Base-by-base conservation (phyloP, 148 eudicot species). In the Heliamphora exappendiculata region DNA sequence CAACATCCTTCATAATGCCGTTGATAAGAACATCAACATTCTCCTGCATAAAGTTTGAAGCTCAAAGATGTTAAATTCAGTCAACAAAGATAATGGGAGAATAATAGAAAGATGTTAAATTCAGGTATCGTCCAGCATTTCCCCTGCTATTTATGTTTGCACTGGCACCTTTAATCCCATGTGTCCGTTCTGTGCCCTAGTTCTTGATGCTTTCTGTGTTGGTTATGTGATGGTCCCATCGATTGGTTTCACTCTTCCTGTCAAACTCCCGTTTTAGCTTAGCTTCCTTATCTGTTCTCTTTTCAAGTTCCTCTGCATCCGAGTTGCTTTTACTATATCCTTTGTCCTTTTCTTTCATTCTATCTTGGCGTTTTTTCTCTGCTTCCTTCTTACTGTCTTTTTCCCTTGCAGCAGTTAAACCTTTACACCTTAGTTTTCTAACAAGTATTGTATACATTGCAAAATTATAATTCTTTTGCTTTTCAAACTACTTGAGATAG, bases 291-390 rank as follows among this genome's bases (percentile, higher is more conserved):
- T 88, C 86, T 31, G 75, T 78, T 82, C 86, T 88, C 78, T 79
- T 91, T 67, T 91, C 98, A 80, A 86, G 51, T 73, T 91, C 98
- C 67, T 93, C 98, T 39, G 77, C 92, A 83, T 91, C 94, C 55
- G 98, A 91, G 84, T 91, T 91, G 89, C 95, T 94, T 88, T 91
- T 94, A 87, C 91, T 87, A 50, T 91, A 90, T 14, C 88, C 91
- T 79, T 84, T 90, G 77, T 94, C 98, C 72, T 81, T 91, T 77
- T 94, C 98, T 74, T 86, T 91, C 81, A 84, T 89, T 68, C 86
- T 89, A 68, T 90, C 98, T 54, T 89, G 93, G 5, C 91, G 84
- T 85, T 84, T 94, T 81, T 81, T 94, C 84, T 89, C 97, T 67
- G 89, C 83, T 81, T 90, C 97, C 74, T 85, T 91, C 81, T 83